Percentiles rank a stretch among this genome's conserved stretches.
Evolutionary conservation across 2,329 filamentous ascomycete genomes (phyloP).

Genomic region (Nakataea oryzae): DNA sequence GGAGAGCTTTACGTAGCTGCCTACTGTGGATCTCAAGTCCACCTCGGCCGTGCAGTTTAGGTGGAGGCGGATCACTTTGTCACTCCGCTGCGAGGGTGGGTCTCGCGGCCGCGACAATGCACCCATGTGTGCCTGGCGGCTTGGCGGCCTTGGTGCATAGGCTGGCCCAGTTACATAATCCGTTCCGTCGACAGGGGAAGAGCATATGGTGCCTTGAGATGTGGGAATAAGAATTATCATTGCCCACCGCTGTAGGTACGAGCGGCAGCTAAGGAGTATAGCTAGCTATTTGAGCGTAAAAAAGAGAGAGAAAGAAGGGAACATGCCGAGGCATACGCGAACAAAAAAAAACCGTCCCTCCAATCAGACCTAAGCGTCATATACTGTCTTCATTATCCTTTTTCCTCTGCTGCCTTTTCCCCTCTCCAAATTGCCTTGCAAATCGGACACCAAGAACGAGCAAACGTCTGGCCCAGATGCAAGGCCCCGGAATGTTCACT

Average conservation of each 20-base stretch:
- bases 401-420: background rate
- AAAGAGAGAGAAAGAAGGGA: background rate
- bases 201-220: too few species aligned
- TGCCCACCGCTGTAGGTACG: background rate
- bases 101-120: too few species aligned
- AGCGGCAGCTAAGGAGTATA: background rate
- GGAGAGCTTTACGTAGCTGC: background rate
- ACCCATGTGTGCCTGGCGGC: too few species aligned
- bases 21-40: background rate
- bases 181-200: too few species aligned
- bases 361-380: background rate
- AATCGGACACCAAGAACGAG: background rate
- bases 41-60: background rate
- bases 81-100: too few species aligned
- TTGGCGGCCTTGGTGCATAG: too few species aligned
- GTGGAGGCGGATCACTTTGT: too few species aligned
- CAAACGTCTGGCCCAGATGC: background rate
- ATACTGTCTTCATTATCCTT: background rate
- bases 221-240: conserved; percentile 2
- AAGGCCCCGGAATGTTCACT: background rate
- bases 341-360: background rate
- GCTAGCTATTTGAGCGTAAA: conserved; percentile 5
- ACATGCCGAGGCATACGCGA: background rate
- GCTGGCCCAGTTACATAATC: too few species aligned
- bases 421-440: background rate